Base-by-base conservation (phyloP, 148 eudicot genomes). In the Talinum fruticosum region DNA sequence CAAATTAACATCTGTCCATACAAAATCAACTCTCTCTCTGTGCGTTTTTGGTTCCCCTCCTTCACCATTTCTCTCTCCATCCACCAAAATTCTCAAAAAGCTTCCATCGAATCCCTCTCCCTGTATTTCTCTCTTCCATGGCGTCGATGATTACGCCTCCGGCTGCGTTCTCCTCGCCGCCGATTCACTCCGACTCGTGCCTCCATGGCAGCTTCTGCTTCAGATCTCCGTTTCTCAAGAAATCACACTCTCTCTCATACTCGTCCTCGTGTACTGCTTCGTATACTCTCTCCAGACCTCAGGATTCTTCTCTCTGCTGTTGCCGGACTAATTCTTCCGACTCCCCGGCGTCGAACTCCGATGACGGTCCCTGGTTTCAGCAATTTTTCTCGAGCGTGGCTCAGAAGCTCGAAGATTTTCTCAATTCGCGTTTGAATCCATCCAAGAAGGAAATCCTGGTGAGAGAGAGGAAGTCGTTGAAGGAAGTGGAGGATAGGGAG, bases 61-160 rank as follows among this genome's bases (percentile, higher is more conserved):
- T 37, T 23, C 10, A 4, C 26, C 29, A 37, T 33, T 16, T 72
- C 62, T 30, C 75, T 32, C 62, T 37, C 26, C 47, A 66, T 68
- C 71, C 71, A 68, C 45, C 4, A 37, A n/a, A 36, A 38, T 23
- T 57, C 64, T 1, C 12, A 6, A n/a, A 38, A 38, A 70, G 3
- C 28, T 19, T 18, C 30, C 13, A 41, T 41, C 47, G 47, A 30
- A 35, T 76, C 61, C 71, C 41, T 72, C 72, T 85, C 62, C n/a
- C n/a, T n/a, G n/a, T n/a, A n/a, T n/a, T n/a, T 82, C 75, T 51
- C 37, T 57, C 66, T 24, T 28, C 76, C 77, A 92, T 88, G 94
- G 92, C 97, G 82, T 85, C 90, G 2, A 72, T 82, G 67, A 85
- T 89, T 7, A 72, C 90, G 8, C 81, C 88, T 24, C 84, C 91